These are phyloP conservation scores for Grigorovia jiainica DNA, from an alignment of 805 yeast species.

Conservation along the genomic window DNA sequence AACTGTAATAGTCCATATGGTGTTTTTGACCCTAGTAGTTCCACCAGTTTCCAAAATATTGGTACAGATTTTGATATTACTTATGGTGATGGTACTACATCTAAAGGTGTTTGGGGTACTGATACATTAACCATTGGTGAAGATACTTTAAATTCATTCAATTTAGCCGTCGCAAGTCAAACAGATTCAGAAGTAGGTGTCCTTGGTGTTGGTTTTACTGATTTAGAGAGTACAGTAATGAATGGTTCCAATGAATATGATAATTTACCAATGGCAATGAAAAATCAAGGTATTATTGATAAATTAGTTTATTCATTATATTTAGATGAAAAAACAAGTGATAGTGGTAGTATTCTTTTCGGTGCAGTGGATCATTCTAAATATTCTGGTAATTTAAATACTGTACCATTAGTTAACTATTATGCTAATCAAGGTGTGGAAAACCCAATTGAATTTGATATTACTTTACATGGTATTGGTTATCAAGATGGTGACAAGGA, in stretches of 20 bases:
- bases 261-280: slow-evolving; percentile 57
- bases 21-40: slow-evolving; percentile 15
- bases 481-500: slow-evolving; percentile 3
- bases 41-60: slow-evolving; percentile 19
- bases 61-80: slow-evolving; percentile 34
- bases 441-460: slow-evolving; percentile 12
- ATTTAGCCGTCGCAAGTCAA: slow-evolving; percentile 22
- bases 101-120: slow-evolving; percentile 34
- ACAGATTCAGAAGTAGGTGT: slow-evolving; percentile 33
- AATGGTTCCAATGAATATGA: slow-evolving; percentile 41
- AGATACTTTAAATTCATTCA: slow-evolving; percentile 1
- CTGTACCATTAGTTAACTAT: slow-evolving; percentile 42
- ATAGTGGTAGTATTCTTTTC: slow-evolving; percentile 47
- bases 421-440: slow-evolving; percentile 7
- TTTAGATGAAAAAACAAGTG: slow-evolving; percentile 36
- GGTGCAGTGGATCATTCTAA: slow-evolving; percentile 64
- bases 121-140: slow-evolving; percentile 46
- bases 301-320: slow-evolving; percentile 53
- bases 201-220: slow-evolving; percentile 43
- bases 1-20: slow-evolving; percentile 32
- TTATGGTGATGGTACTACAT: slow-evolving; percentile 45
- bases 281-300: slow-evolving; percentile 44
- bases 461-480: slow-evolving; percentile 25
- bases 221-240: slow-evolving; percentile 60
- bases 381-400: slow-evolving; percentile 42